Base-by-base conservation (phyloP, 2,329 filamentous ascomycete genomes). In the Didymella keratinophila region DNA sequence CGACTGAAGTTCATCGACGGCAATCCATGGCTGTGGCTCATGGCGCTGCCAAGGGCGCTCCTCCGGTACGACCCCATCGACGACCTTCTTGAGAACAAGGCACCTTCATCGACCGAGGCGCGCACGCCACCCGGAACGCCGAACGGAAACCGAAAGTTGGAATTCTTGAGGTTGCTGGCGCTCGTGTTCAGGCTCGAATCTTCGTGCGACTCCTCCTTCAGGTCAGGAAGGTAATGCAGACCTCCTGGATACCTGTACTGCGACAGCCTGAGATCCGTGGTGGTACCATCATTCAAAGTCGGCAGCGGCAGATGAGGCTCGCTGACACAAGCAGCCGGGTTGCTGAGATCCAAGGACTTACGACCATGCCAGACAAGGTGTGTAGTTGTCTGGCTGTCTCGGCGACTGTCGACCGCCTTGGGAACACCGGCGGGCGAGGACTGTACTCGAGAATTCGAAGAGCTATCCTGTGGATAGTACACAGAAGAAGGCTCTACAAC, bases 161-260 rank as follows among this genome's bases (percentile, higher is more conserved):
- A 66, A 42, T 65, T 62, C 62, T 71, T 75, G 39, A 75, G 52
- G 45, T 76, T 74, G 58, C 71, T 71, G 1, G 69, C 68, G 51
- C 75, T 76, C 6, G 69, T 74, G 39, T 78, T 75, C 34, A 78
- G 62, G 57, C 79, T 80, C 61, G 80, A 78, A 58, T 81, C 80
- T 50, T 82, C 80, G 44, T 80, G 74, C 18, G 80, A 80, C 58
- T 82, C 80, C 62, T 82, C 81, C 54, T 82, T 82, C 30, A 82
- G 66, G 44, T 79, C 79, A 12, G 80, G 77, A 16, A 82, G 73
- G 67, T 78, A 68, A 30, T 68, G 67, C 42, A 67, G 46, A 8
- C 62, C 60, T 23, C 61, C 55, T 11, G 76, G 65, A 61, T 79
- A 77, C 48, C 65, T 62, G 46, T 70, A 75, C 21, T 61, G 52